These are phyloP conservation scores for Carallia pectinifolia DNA, from an alignment of 345 rosid species.

Conservation along the genomic window DNA sequence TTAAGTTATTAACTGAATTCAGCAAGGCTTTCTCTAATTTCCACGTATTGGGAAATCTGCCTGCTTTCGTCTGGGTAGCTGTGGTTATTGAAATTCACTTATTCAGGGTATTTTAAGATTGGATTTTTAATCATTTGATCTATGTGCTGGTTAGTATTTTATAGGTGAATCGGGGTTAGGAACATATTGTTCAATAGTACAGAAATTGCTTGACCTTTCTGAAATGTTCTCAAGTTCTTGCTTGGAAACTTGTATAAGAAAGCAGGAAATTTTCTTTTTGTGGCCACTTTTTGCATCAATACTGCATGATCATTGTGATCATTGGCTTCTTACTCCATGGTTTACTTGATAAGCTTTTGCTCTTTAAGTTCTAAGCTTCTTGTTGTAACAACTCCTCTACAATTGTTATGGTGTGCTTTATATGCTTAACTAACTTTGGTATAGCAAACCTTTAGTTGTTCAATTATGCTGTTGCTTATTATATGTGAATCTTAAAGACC, in stretches of 20 bases:
- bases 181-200: slow-evolving; percentile 2
- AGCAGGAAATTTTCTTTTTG: neutral
- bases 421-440: neutral
- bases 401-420: neutral
- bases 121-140: slow-evolving; percentile 8
- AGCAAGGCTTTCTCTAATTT: neutral
- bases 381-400: neutral
- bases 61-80: neutral
- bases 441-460: slow-evolving; percentile 1
- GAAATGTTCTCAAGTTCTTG: slow-evolving; percentile 8
- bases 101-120: slow-evolving; percentile 6
- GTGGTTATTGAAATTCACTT: slow-evolving; percentile 8
- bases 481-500: neutral
- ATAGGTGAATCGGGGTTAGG: neutral
- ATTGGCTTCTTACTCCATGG: slow-evolving; percentile 1
- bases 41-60: neutral
- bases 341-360: neutral
- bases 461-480: neutral
- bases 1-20: slow-evolving; percentile 3
- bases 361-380: slow-evolving; percentile 1
- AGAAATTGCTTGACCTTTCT: slow-evolving; percentile 13
- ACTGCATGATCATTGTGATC: slow-evolving; percentile 8
- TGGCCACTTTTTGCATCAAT: slow-evolving; percentile 25
- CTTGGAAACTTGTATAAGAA: neutral
- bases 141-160: neutral